These are phyloP conservation scores for Colletotrichum shisoi DNA, from an alignment of 2,329 filamentous ascomycete species.

Conservation along the genomic window DNA sequence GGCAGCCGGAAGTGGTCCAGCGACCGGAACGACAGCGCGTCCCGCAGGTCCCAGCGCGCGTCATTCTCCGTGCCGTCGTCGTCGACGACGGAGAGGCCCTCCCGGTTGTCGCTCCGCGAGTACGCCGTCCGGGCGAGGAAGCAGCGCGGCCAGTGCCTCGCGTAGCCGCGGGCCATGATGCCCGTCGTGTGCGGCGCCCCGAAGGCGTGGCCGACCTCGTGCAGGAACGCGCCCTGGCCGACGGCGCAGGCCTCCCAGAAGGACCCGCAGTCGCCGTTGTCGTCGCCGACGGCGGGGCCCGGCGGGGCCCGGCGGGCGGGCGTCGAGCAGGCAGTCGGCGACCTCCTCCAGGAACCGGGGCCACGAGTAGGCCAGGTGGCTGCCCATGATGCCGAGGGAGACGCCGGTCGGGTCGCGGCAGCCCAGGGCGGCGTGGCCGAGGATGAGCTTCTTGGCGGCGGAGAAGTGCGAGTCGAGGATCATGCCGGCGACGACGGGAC, in stretches of 20 bases:
- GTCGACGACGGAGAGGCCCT: slow-evolving; percentile 40
- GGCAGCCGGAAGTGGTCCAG: slow-evolving; percentile 74
- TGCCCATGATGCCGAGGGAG: slow-evolving; percentile 75
- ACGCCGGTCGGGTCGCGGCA: slow-evolving; percentile 60
- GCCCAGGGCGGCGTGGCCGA: slow-evolving; percentile 72
- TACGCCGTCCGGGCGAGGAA: slow-evolving; percentile 50
- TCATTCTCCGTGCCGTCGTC: slow-evolving; percentile 59
- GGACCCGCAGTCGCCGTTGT: slow-evolving; percentile 53
- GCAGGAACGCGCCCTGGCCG: slow-evolving; percentile 74
- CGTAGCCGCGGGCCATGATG: slow-evolving; percentile 64
- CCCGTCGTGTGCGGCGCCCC: slow-evolving; percentile 73
- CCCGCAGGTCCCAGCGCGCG: slow-evolving; percentile 73
- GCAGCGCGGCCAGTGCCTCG: slow-evolving; percentile 53
- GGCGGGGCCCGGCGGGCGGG: slow-evolving; percentile 47
- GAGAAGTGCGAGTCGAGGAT: slow-evolving; percentile 76
- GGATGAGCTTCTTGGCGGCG: slow-evolving; percentile 63
- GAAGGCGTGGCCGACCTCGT: slow-evolving; percentile 75
- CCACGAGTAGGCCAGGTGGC: slow-evolving; percentile 74
- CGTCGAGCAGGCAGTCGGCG: slow-evolving; percentile 55
- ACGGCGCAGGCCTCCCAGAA: slow-evolving; percentile 57
- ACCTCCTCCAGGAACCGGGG: slow-evolving; percentile 75
- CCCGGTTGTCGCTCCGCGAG: slow-evolving; percentile 43
- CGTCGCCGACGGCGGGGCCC: slow-evolving; percentile 50
- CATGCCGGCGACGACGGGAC: slow-evolving; percentile 73
- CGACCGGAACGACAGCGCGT: slow-evolving; percentile 71